A percentile compares a stretch with the other conserved stretches of the same genome.
Evolutionary conservation across 2,329 filamentous ascomycete species (phyloP).

Genomic region (Pyrenochaeta sp.): DNA sequence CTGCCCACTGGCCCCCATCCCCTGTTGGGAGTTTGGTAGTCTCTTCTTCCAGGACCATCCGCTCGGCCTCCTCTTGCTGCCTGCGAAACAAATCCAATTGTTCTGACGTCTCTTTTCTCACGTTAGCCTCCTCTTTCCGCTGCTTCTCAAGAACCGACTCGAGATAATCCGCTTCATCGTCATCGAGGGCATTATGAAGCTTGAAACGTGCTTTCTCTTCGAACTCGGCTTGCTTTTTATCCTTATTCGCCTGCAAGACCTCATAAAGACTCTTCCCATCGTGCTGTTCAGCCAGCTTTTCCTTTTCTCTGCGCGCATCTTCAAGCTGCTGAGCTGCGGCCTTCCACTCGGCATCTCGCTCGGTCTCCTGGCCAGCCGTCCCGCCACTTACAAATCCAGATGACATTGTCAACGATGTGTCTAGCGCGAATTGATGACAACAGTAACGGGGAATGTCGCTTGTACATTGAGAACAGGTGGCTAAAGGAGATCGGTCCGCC

Average conservation of each 20-base stretch:
- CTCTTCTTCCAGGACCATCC: slow-evolving; percentile 53
- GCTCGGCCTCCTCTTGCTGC: slow-evolving; percentile 67
- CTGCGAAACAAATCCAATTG: slow-evolving; percentile 67
- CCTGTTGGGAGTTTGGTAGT: slow-evolving; percentile 46
- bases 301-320: slow-evolving; percentile 64
- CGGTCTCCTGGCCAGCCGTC: slow-evolving; percentile 52
- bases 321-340: slow-evolving; percentile 72
- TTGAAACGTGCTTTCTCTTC: slow-evolving; percentile 75
- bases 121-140: slow-evolving; percentile 63
- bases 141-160: slow-evolving; percentile 66
- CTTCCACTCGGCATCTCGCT: slow-evolving; percentile 68
- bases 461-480: background rate
- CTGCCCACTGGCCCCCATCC: slow-evolving; percentile 59
- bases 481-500: background rate
- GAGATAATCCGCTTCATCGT: slow-evolving; percentile 81
- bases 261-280: slow-evolving; percentile 75
- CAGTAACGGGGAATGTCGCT: slow-evolving; percentile 1
- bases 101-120: slow-evolving; percentile 66
- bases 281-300: slow-evolving; percentile 59
- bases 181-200: slow-evolving; percentile 82
- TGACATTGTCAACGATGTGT: slow-evolving; percentile 42
- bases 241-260: slow-evolving; percentile 82
- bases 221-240: slow-evolving; percentile 84
- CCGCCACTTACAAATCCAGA: slow-evolving; percentile 64
- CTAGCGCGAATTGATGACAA: slow-evolving; percentile 17